phyloP scores from a whole-genome alignment of 768 basidiomycete genomes.

The Podaxis carcinomalis region DNA sequence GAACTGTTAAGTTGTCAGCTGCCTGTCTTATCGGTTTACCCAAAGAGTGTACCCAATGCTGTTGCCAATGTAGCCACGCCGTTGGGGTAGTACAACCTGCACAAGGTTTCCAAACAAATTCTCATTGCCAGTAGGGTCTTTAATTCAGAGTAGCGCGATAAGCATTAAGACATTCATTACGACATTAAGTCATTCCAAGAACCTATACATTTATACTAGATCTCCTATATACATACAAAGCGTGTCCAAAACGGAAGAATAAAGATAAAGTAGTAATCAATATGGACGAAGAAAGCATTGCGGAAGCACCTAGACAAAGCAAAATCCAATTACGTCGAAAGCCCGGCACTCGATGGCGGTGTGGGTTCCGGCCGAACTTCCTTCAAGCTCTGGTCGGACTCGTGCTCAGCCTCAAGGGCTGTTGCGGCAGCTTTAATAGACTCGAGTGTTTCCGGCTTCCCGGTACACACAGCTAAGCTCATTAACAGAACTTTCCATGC shows the following conservation, averaged over 20 bases:
- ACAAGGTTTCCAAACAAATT: too few species aligned
- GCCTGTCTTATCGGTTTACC: too few species aligned
- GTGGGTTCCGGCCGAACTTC: background rate
- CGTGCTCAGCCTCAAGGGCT: background rate
- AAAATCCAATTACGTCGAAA: too few species aligned
- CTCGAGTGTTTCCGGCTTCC: slow-evolving; percentile 21
- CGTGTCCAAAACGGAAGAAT: background rate
- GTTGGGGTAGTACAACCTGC: too few species aligned
- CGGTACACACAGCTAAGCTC: slow-evolving; percentile 51
- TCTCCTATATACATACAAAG: background rate
- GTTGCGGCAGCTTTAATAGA: background rate
- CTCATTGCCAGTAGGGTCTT: background rate
- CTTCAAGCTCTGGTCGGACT: background rate
- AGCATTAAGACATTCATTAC: too few species aligned
- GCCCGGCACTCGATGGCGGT: background rate
- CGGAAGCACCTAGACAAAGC: background rate
- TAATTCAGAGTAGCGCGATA: background rate
- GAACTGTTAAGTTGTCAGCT: too few species aligned
- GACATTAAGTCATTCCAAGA: background rate
- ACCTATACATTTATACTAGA: background rate
- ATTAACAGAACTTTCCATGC: slow-evolving; percentile 67
- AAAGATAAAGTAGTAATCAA: slow-evolving; percentile 2
- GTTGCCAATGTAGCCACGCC: too few species aligned
- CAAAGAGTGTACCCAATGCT: too few species aligned
- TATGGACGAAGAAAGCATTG: background rate